Conservation (phyloP, 345 rosid genomes). For the Pugionium cornutum region DNA sequence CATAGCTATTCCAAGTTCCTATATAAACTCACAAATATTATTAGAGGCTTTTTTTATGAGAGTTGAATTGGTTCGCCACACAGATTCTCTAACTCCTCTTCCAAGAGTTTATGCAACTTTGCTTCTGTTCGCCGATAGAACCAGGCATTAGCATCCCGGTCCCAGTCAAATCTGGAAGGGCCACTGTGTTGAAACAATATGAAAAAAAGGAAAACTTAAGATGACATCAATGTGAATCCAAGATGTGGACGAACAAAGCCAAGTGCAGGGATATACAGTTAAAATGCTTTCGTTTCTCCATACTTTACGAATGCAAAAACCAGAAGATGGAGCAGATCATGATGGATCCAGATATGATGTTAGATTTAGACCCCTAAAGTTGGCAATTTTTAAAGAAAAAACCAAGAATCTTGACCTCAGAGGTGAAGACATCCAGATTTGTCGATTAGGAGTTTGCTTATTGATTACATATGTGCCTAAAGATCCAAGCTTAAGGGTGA, state of each 20-base stretch:
- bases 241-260: slow-evolving; percentile 20
- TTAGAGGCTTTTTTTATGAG: slow-evolving; percentile 32
- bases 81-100: slow-evolving; percentile 65
- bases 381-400: slow-evolving; percentile 1
- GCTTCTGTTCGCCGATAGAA: slow-evolving; percentile 73
- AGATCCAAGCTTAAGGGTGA: slow-evolving; percentile 77
- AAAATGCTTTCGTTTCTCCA: not conserved
- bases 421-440: slow-evolving; percentile 91
- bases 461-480: slow-evolving; percentile 86
- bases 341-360: not conserved
- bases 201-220: not conserved
- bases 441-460: slow-evolving; percentile 89
- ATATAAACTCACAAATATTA: slow-evolving; percentile 17
- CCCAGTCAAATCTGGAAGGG: slow-evolving; percentile 94
- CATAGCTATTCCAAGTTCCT: slow-evolving; percentile 26
- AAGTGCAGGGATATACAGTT: slow-evolving; percentile 5
- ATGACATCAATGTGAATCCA: slow-evolving; percentile 14
- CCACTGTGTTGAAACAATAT: slow-evolving; percentile 54
- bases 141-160: slow-evolving; percentile 63
- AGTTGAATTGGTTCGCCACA: slow-evolving; percentile 74
- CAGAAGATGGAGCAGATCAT: slow-evolving; percentile 4
- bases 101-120: slow-evolving; percentile 57
- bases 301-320: not conserved
- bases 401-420: slow-evolving; percentile 50
- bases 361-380: slow-evolving; percentile 16